A percentile compares a stretch with the other conserved stretches of the same genome.
Evolutionary conservation across 345 rosid species (phyloP).

Genomic region (Mangifera indica): DNA sequence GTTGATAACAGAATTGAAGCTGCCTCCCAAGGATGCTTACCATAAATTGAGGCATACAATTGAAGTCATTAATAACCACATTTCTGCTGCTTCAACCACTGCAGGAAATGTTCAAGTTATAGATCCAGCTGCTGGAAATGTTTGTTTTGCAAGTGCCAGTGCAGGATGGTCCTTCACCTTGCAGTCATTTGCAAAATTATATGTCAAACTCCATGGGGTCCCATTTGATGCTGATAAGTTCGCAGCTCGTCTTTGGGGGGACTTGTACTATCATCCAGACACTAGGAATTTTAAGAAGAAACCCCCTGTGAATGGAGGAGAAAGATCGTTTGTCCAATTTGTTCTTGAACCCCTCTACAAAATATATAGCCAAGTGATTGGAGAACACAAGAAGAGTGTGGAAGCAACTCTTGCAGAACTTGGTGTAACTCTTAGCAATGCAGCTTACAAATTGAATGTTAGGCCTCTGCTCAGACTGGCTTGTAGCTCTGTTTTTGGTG

Average conservation of each 20-base stretch:
- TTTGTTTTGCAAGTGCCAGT: slow-evolving; percentile 89
- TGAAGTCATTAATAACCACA: slow-evolving; percentile 91
- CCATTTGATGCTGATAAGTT: slow-evolving; percentile 86
- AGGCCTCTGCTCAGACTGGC: slow-evolving; percentile 90
- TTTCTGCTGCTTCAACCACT: slow-evolving; percentile 80
- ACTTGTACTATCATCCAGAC: slow-evolving; percentile 77
- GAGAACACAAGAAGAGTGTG: slow-evolving; percentile 96
- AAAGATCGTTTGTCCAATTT: slow-evolving; percentile 91
- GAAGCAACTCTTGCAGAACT: slow-evolving; percentile 94
- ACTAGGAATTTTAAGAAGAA: slow-evolving; percentile 66
- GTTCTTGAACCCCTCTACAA: slow-evolving; percentile 94
- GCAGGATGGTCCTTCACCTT: slow-evolving; percentile 98
- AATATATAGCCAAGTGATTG: slow-evolving; percentile 96
- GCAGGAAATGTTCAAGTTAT: slow-evolving; percentile 81
- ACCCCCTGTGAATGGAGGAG: slow-evolving; percentile 81
- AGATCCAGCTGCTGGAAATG: slow-evolving; percentile 93
- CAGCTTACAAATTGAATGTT: slow-evolving; percentile 86
- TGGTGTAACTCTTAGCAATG: slow-evolving; percentile 89
- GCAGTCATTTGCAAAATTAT: slow-evolving; percentile 91
- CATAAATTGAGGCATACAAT: slow-evolving; percentile 92
- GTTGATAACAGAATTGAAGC: slow-evolving; percentile 88
- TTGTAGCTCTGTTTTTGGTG: slow-evolving; percentile 89
- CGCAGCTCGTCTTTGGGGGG: slow-evolving; percentile 96
- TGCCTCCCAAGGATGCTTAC: slow-evolving; percentile 98
- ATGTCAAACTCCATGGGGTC: slow-evolving; percentile 90